These are phyloP conservation scores for Picea sitchensis DNA, from an alignment of 75 land plant genomes.

Conservation along the genomic window DNA sequence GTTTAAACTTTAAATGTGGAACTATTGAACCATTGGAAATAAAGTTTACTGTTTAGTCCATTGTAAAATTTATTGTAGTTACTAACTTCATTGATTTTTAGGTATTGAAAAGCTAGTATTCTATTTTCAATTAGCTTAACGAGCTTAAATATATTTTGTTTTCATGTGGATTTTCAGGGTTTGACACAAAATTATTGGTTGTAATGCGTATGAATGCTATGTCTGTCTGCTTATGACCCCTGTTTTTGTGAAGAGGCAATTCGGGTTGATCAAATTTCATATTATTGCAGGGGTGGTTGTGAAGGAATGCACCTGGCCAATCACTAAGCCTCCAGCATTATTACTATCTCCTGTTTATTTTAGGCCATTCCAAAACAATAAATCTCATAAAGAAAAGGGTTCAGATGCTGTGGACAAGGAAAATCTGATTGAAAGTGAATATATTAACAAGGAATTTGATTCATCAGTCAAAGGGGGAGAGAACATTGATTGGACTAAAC, in stretches of 20 bases:
- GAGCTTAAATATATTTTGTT: not conserved
- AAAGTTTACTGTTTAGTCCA: too few species aligned
- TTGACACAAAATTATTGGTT: not conserved
- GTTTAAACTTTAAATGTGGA: too few species aligned
- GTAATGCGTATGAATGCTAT: not conserved
- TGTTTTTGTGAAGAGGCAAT: not conserved
- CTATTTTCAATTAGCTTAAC: not conserved
- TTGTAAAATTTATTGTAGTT: too few species aligned
- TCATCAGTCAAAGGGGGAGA: slow-evolving; percentile 5
- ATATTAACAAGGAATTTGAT: not conserved
- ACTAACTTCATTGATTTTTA: too few species aligned
- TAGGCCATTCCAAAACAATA: slow-evolving; percentile 22
- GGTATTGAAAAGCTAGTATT: not conserved
- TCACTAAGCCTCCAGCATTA: slow-evolving; percentile 27
- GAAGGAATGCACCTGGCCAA: slow-evolving; percentile 17
- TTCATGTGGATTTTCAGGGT: not conserved
- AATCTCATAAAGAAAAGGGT: slow-evolving; percentile 18
- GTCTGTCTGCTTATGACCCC: not conserved
- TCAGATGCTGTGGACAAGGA: slow-evolving; percentile 15
- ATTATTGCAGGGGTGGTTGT: slow-evolving; percentile 61
- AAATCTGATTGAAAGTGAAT: slow-evolving; percentile 2
- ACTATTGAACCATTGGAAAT: too few species aligned
- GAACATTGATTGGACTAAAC: slow-evolving; percentile 18
- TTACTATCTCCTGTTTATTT: slow-evolving; percentile 61
- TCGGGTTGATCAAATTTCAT: slow-evolving; percentile 4